phyloP scores from a whole-genome alignment of 2,329 filamentous ascomycete genomes.

The Penicillium crustosum region DNA sequence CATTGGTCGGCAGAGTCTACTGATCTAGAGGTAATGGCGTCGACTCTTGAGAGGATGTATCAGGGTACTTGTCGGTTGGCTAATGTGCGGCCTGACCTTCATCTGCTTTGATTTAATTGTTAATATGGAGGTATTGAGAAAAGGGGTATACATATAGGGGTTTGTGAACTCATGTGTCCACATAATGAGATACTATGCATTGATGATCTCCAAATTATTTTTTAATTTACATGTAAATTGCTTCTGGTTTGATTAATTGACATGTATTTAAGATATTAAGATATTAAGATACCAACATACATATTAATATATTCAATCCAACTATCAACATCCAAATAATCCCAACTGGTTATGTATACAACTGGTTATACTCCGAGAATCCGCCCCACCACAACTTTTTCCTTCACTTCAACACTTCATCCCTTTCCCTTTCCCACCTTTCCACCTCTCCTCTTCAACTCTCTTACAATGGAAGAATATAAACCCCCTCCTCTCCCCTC shows the following conservation, averaged over 20 bases:
- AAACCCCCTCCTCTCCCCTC: slow-evolving; percentile 54
- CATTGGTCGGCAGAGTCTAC: slow-evolving; percentile 20
- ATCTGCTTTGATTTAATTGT: background rate
- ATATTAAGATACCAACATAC: background rate
- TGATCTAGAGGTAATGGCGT: slow-evolving; percentile 24
- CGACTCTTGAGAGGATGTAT: slow-evolving; percentile 25
- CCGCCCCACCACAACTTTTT: slow-evolving; percentile 11
- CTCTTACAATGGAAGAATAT: slow-evolving; percentile 24
- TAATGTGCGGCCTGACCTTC: slow-evolving; percentile 15
- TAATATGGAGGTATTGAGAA: background rate
- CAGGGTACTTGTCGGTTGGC: slow-evolving; percentile 23
- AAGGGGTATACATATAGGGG: background rate
- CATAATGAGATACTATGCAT: background rate
- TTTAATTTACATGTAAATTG: background rate
- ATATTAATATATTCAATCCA: background rate
- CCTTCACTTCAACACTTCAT: background rate
- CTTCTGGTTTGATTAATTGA: background rate
- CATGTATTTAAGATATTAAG: background rate
- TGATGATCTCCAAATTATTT: background rate
- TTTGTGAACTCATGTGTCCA: background rate
- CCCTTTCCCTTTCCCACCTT: background rate
- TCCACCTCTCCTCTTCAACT: background rate
- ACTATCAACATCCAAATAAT: background rate
- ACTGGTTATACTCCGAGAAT: slow-evolving; percentile 5
- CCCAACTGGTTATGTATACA: background rate